phyloP scores from a whole-genome alignment of 257 asterid species.

The Pogostemon cablin region DNA sequence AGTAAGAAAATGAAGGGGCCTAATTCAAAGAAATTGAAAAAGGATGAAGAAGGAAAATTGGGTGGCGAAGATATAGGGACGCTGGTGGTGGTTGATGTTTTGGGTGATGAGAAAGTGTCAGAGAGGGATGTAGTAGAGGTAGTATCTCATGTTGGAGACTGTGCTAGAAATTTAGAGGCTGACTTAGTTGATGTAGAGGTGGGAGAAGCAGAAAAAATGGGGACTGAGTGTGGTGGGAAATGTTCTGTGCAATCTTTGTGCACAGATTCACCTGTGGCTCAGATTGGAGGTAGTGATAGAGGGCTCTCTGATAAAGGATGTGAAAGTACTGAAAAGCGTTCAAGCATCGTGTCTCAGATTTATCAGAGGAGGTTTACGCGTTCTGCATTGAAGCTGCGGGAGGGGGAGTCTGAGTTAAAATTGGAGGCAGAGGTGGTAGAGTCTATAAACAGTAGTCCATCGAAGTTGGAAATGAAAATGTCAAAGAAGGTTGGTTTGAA shows the following conservation, averaged over 20 bases:
- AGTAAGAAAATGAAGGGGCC: conserved; percentile 31
- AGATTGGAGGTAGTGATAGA: conserved; percentile 30
- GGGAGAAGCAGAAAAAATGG: conserved; percentile 33
- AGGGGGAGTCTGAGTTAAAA: conserved; percentile 36
- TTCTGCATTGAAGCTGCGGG: conserved; percentile 47
- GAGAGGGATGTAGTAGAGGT: conserved; percentile 42
- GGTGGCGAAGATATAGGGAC: conserved; percentile 34
- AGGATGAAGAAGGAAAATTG: conserved; percentile 35
- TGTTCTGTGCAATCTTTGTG: conserved; percentile 27
- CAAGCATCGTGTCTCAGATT: conserved; percentile 35
- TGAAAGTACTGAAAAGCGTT: conserved; percentile 38
- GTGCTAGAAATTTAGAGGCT: conserved; percentile 33
- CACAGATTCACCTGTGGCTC: conserved; percentile 31
- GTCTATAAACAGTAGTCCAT: conserved; percentile 41
- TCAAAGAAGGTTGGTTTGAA: conserved; percentile 63
- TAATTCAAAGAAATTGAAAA: conserved; percentile 44
- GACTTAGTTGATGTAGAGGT: conserved; percentile 29
- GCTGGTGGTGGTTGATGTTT: conserved; percentile 31
- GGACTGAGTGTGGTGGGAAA: conserved; percentile 32
- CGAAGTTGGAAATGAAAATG: conserved; percentile 65
- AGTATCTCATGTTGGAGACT: conserved; percentile 28
- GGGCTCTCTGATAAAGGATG: conserved; percentile 32
- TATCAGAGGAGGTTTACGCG: conserved; percentile 64
- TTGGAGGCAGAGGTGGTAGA: conserved; percentile 28
- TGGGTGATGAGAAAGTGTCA: conserved; percentile 23